phyloP scores from a whole-genome alignment of 805 yeast genomes.

The Candida incommunis region DNA sequence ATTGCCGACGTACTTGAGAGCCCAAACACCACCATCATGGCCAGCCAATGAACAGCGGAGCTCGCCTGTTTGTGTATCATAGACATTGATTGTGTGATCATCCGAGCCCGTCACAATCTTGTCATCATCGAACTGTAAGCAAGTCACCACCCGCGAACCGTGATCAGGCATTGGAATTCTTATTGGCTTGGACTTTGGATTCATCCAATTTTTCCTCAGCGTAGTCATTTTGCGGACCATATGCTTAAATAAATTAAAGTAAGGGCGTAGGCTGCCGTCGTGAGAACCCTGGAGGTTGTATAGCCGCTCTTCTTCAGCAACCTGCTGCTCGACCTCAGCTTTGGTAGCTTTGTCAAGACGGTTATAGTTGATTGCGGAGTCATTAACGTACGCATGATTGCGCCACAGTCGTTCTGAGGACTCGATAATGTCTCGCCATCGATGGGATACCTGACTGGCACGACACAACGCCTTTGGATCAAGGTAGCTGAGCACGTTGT shows the following conservation, averaged over 20 bases:
- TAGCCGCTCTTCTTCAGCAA: background rate
- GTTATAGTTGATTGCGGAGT: background rate
- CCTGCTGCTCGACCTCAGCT: constrained; percentile 7
- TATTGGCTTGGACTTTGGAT: constrained; percentile 53
- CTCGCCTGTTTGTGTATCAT: constrained; percentile 60
- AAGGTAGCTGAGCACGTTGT: constrained; percentile 47
- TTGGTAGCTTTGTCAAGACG: constrained; percentile 7
- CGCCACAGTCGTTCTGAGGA: constrained; percentile 59
- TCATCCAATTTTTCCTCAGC: constrained; percentile 66
- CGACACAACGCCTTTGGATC: constrained; percentile 48
- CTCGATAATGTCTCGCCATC: constrained; percentile 57
- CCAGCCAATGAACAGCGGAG: constrained; percentile 53
- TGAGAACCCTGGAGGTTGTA: constrained; percentile 7
- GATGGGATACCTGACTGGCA: constrained; percentile 47
- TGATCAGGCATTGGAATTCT: constrained; percentile 55
- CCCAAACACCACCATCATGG: constrained; percentile 99
- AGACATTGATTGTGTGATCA: constrained; percentile 67
- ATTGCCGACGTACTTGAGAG: constrained; percentile 65
- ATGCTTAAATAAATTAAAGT: constrained; percentile 31
- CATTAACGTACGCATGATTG: constrained; percentile 20
- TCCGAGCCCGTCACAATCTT: constrained; percentile 88
- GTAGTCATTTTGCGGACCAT: constrained; percentile 46
- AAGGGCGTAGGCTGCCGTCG: constrained; percentile 9
- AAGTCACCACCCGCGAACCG: constrained; percentile 78
- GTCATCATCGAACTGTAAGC: constrained; percentile 84